phyloP scores from a whole-genome alignment of 148 eudicot genomes.

The Fagopyrum esculentum region DNA sequence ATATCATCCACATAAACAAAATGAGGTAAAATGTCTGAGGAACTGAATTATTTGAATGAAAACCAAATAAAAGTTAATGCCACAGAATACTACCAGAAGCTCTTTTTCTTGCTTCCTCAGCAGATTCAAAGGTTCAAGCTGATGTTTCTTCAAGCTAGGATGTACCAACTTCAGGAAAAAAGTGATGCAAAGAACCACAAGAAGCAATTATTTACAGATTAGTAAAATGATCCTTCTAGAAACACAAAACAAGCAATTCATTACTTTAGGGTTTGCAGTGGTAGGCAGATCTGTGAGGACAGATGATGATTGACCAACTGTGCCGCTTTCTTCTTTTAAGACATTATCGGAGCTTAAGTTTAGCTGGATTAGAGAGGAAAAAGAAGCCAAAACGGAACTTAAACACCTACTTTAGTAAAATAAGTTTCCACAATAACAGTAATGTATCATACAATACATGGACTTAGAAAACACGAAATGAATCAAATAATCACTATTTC shows the following conservation, averaged over 20 bases:
- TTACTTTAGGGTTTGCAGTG: background rate
- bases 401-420: background rate
- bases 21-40: no score
- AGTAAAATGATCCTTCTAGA: background rate
- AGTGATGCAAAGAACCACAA: background rate
- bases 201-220: background rate
- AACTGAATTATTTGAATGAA: constrained; percentile 1
- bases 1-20: background rate
- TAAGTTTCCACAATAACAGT: background rate
- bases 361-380: constrained; percentile 25
- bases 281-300: constrained; percentile 18
- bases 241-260: background rate
- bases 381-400: background rate
- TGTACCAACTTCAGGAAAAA: background rate
- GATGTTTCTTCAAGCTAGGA: constrained; percentile 19
- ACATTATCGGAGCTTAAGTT: constrained; percentile 26
- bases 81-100: constrained; percentile 51
- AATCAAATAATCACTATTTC: background rate
- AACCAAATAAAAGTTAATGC: background rate
- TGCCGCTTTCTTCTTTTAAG: constrained; percentile 27
- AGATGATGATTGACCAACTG: constrained; percentile 25
- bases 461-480: background rate
- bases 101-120: constrained; percentile 58
- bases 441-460: background rate
- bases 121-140: constrained; percentile 29